These are phyloP conservation scores for Candida glucosophila DNA, from an alignment of 1,139 yeast genomes.

Conservation along the genomic window DNA sequence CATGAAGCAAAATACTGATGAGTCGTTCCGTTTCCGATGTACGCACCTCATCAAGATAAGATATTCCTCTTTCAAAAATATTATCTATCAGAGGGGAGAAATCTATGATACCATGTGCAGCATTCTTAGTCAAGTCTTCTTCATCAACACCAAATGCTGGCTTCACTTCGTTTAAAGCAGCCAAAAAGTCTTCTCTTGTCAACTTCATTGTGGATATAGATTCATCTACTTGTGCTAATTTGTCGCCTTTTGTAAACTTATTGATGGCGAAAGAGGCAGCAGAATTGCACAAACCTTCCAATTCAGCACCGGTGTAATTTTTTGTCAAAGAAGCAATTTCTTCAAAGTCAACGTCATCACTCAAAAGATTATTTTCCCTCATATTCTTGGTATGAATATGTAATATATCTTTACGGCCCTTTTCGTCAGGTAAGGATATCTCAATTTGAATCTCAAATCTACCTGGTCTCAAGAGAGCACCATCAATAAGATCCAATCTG, in stretches of 20 bases:
- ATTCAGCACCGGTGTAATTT: conserved; percentile 96
- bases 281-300: conserved; percentile 91
- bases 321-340: conserved; percentile 79
- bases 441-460: conserved; percentile 97
- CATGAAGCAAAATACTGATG: conserved; percentile 79
- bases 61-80: conserved; percentile 65
- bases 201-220: conserved; percentile 57
- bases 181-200: conserved; percentile 68
- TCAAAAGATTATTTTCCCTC: conserved; percentile 72
- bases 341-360: conserved; percentile 64
- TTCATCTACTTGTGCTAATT: conserved; percentile 63
- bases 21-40: conserved; percentile 72
- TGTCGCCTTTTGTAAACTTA: conserved; percentile 75
- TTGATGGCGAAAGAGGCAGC: conserved; percentile 94
- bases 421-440: conserved; percentile 90
- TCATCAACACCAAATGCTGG: conserved; percentile 98
- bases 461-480: conserved; percentile 93
- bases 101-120: conserved; percentile 81
- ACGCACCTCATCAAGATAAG: conserved; percentile 73
- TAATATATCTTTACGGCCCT: conserved; percentile 85
- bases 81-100: conserved; percentile 61
- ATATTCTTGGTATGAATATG: conserved; percentile 88
- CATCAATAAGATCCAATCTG: conserved; percentile 88
- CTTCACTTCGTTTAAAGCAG: conserved; percentile 78
- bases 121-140: conserved; percentile 73